Percentiles rank a stretch among this genome's conserved stretches.
Conservation (phyloP, 257 asterid genomes). For the Petunia axillaris region DNA sequence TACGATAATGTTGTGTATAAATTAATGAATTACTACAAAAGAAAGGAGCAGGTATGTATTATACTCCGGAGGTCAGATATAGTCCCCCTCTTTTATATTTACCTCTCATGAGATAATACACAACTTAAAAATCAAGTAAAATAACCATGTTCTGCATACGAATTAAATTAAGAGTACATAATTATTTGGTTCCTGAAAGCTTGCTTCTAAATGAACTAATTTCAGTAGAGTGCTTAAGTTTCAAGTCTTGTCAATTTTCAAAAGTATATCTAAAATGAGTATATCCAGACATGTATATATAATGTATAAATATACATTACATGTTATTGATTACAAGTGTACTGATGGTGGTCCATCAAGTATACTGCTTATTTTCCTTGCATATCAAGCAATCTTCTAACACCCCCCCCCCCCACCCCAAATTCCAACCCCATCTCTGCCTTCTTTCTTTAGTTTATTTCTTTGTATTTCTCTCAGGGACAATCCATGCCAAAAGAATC, state of each 20-base stretch:
- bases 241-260: conserved; percentile 14
- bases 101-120: no score
- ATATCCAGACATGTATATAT: background rate
- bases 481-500: conserved; percentile 68
- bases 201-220: background rate
- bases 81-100: no score
- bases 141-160: no score
- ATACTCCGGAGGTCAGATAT: background rate
- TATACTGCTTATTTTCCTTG: conserved; percentile 76
- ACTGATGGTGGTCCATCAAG: conserved; percentile 81
- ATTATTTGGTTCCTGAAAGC: background rate
- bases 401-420: background rate
- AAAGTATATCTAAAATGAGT: background rate
- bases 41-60: background rate
- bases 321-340: conserved; percentile 8
- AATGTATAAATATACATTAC: background rate
- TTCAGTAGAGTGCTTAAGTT: background rate
- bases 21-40: no score
- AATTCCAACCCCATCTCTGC: background rate
- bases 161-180: background rate
- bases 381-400: conserved; percentile 72
- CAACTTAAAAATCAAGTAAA: no score
- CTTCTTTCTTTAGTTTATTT: background rate
- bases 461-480: conserved; percentile 36
- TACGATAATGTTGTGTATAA: no score